These are phyloP conservation scores for Ricinus communis DNA, from an alignment of 345 rosid species.

Conservation along the genomic window DNA sequence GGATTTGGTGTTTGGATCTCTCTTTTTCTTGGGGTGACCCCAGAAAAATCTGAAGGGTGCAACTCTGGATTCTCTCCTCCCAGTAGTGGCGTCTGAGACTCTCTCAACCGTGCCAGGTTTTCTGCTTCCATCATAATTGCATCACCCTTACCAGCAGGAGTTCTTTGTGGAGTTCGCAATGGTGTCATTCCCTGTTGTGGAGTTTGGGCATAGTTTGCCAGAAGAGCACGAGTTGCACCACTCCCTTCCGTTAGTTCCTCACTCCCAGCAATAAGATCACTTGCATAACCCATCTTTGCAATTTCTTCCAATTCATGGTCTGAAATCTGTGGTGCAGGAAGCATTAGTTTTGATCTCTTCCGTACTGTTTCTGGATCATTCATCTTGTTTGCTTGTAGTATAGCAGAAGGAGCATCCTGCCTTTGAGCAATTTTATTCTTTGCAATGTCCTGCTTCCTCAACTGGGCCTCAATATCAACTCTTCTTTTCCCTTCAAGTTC, in stretches of 20 bases:
- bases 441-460: conserved; percentile 83
- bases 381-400: conserved; percentile 92
- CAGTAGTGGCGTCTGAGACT: conserved; percentile 93
- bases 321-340: conserved; percentile 97
- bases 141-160: conserved; percentile 97
- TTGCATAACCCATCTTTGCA: conserved; percentile 98
- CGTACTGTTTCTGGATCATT: conserved; percentile 96
- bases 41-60: conserved; percentile 99
- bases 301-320: conserved; percentile 93
- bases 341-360: conserved; percentile 94
- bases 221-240: conserved; percentile 92
- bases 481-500: conserved; percentile 96
- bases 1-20: conserved; percentile 94
- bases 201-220: conserved; percentile 85
- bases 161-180: conserved; percentile 87
- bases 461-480: conserved; percentile 78
- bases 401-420: conserved; percentile 93
- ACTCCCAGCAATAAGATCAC: conserved; percentile 74
- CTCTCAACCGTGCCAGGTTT: conserved; percentile 91
- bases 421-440: conserved; percentile 88
- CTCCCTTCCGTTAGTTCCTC: conserved; percentile 92
- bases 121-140: conserved; percentile 99
- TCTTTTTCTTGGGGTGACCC: conserved; percentile 89
- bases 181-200: conserved; percentile 91
- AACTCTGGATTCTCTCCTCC: conserved; percentile 99